phyloP scores from a whole-genome alignment of 257 asterid genomes.

The Solanum arcanum region DNA sequence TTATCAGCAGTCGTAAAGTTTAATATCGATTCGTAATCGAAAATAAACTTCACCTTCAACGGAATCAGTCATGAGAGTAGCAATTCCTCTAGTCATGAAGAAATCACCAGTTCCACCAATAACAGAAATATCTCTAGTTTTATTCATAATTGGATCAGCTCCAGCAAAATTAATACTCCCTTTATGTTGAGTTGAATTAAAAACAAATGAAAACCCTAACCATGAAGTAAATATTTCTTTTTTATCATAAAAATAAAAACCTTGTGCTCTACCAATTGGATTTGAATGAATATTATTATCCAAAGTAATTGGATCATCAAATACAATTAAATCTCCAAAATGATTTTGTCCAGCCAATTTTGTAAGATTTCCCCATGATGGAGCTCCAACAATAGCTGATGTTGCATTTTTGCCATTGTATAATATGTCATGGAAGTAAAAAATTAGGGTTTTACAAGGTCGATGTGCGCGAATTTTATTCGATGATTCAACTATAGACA shows the following conservation, averaged over 20 bases:
- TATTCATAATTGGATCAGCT: conserved; percentile 64
- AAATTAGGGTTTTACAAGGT: conserved; percentile 44
- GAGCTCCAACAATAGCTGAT: conserved; percentile 52
- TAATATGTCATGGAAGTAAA: conserved; percentile 70
- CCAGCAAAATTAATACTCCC: conserved; percentile 68
- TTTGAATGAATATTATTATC: conserved; percentile 57
- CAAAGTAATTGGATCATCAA: conserved; percentile 68
- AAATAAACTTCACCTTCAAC: conserved; percentile 63
- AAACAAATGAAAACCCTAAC: conserved; percentile 59
- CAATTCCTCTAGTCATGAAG: conserved; percentile 83
- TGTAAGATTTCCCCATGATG: conserved; percentile 56
- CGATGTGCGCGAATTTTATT: neutral
- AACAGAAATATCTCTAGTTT: conserved; percentile 71
- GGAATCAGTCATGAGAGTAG: conserved; percentile 58
- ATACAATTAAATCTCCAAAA: conserved; percentile 55
- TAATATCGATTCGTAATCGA: conserved; percentile 48
- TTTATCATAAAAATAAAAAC: conserved; percentile 49
- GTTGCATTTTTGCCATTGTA: conserved; percentile 58
- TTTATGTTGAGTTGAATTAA: conserved; percentile 43
- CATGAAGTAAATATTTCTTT: conserved; percentile 41
- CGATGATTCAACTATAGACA: neutral
- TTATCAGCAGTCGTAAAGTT: conserved; percentile 65
- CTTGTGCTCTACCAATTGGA: conserved; percentile 76
- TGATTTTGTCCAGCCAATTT: conserved; percentile 23
- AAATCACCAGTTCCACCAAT: conserved; percentile 86